Percentiles rank a stretch among this genome's conserved stretches.
Evolutionary conservation across 2,329 filamentous ascomycete genomes (phyloP).

Genomic region (Dothistroma pini): DNA sequence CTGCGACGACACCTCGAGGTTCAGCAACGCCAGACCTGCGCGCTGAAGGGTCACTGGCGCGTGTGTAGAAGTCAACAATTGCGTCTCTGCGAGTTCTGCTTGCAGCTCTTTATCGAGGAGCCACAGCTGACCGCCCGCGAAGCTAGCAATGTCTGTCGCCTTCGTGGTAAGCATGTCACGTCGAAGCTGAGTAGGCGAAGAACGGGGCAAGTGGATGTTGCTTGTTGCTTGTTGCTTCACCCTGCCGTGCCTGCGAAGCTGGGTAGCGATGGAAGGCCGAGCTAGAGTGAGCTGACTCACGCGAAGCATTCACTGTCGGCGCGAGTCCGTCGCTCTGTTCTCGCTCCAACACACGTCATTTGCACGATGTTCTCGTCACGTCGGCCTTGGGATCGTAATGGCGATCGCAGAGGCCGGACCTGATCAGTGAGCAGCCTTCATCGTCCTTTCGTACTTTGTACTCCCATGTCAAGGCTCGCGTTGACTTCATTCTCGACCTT

Average conservation of each 20-base stretch:
- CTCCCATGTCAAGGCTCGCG: background rate
- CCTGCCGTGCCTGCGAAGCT: no score
- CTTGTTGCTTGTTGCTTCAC: no score
- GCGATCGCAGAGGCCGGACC: background rate
- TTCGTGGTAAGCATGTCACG: conserved; percentile 6
- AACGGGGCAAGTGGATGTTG: no score
- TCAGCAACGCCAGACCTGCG: conserved; percentile 74
- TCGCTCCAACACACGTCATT: background rate
- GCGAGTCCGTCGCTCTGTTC: background rate
- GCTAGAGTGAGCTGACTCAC: no score
- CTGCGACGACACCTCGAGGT: conserved; percentile 68
- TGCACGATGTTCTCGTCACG: background rate
- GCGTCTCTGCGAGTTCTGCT: conserved; percentile 68
- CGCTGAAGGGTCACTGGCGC: conserved; percentile 67
- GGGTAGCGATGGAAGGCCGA: no score
- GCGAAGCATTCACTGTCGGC: no score
- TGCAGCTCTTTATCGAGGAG: conserved; percentile 69
- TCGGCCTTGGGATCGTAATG: no score
- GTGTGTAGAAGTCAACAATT: conserved; percentile 62
- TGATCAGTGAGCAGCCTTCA: no score
- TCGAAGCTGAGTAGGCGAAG: background rate
- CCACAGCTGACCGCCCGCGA: conserved; percentile 66
- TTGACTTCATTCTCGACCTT: background rate
- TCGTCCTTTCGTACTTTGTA: background rate
- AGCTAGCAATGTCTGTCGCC: conserved; percentile 56